phyloP scores from a whole-genome alignment of 169 alveolate genomes.

The Perkinsus marinus region DNA sequence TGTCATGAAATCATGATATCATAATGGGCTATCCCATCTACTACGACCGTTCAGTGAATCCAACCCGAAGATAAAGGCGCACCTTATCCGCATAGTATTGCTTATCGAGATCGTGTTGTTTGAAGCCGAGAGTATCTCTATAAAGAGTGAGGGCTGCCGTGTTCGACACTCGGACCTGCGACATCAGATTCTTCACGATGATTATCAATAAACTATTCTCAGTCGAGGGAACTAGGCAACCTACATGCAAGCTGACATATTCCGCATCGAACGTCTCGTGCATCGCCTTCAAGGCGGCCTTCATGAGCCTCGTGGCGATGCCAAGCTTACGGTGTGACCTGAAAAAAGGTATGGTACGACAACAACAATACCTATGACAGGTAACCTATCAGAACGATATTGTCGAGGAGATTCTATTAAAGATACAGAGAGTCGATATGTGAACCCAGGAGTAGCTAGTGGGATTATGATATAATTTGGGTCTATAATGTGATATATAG shows the following conservation, averaged over 20 bases:
- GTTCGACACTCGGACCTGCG: slow-evolving; percentile 69
- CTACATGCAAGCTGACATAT: slow-evolving; percentile 53
- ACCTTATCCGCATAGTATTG: slow-evolving; percentile 53
- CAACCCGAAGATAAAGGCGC: slow-evolving; percentile 7
- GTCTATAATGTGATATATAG: too few species aligned
- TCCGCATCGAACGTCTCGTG: slow-evolving; percentile 57
- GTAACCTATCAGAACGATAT: too few species aligned
- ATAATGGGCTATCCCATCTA: too few species aligned
- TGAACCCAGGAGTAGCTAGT: too few species aligned
- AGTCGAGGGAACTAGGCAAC: neutral
- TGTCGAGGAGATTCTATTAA: too few species aligned
- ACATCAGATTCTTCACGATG: neutral
- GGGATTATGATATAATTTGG: too few species aligned
- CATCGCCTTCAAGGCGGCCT: slow-evolving; percentile 46
- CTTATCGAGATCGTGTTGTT: slow-evolving; percentile 39
- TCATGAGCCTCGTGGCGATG: slow-evolving; percentile 57
- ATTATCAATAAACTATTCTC: neutral
- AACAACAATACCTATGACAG: too few species aligned
- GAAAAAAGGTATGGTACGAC: neutral
- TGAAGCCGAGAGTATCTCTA: slow-evolving; percentile 59
- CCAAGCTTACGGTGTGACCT: slow-evolving; percentile 72
- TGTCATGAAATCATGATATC: too few species aligned
- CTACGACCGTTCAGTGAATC: too few species aligned
- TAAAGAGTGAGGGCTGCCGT: slow-evolving; percentile 76
- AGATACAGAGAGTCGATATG: too few species aligned